Conservation (phyloP, 2,329 filamentous ascomycete species). For the Fusarium fujikuroi region DNA sequence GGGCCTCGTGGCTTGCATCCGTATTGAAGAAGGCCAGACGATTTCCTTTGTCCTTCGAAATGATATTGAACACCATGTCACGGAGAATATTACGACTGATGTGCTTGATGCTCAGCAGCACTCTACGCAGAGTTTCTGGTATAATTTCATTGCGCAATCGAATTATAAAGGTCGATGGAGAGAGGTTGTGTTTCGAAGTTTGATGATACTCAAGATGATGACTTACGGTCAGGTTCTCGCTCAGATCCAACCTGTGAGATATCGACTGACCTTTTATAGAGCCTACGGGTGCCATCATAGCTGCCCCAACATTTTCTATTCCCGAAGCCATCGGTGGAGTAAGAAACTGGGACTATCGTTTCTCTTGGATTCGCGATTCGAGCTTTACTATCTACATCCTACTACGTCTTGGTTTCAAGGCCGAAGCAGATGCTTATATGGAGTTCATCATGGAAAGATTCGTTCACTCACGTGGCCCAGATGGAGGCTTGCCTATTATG, state of each 20-base stretch:
- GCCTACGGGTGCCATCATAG: constrained; percentile 81
- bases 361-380: constrained; percentile 80
- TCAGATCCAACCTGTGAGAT: accelerated
- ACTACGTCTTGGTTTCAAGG: constrained; percentile 77
- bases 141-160: constrained; percentile 76
- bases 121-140: constrained; percentile 78
- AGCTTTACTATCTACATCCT: constrained; percentile 84
- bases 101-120: constrained; percentile 72
- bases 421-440: constrained; percentile 83
- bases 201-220: constrained; percentile 80
- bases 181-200: constrained; percentile 75
- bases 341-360: constrained; percentile 79
- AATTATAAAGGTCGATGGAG: constrained; percentile 78
- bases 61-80: constrained; percentile 67
- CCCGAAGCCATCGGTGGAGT: constrained; percentile 78
- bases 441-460: constrained; percentile 80
- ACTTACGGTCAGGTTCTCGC: constrained; percentile 62
- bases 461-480: constrained; percentile 66
- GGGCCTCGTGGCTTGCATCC: constrained; percentile 70
- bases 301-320: constrained; percentile 80
- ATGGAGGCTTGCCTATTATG: constrained; percentile 80
- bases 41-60: constrained; percentile 76
- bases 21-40: constrained; percentile 72
- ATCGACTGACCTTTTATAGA: constrained; percentile 54
- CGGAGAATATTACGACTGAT: constrained; percentile 65